Evolutionary conservation across 306 rosid genomes (phyloP).

Genomic region (Clitoria ternatea): DNA sequence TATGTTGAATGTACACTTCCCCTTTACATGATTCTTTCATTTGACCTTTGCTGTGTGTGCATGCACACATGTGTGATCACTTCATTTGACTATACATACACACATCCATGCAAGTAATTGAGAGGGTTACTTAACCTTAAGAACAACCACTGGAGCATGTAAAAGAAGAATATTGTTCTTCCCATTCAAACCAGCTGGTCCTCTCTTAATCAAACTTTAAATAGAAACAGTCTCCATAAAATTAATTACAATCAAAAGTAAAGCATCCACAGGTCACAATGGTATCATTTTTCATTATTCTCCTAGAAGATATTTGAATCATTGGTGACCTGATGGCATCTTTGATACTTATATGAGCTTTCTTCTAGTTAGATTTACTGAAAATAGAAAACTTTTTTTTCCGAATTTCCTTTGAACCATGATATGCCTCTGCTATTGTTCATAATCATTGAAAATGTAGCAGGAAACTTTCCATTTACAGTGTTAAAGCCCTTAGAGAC

Average conservation of each 20-base stretch:
- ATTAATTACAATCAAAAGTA: background rate
- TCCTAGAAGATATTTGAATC: background rate
- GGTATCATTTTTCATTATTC: background rate
- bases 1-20: background rate
- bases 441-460: background rate
- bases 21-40: background rate
- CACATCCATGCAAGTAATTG: no score
- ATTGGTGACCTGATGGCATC: background rate
- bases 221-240: background rate
- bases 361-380: background rate
- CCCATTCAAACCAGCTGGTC: background rate
- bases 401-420: background rate
- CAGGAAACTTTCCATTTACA: constrained; percentile 12
- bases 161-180: background rate
- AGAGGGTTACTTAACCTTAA: background rate
- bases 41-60: background rate
- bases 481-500: no score
- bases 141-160: background rate
- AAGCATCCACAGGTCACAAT: background rate
- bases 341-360: background rate
- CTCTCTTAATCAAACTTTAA: background rate
- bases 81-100: background rate
- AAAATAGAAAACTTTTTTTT: background rate
- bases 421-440: background rate
- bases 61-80: background rate